Evolutionary conservation across 2,329 filamentous ascomycete genomes (phyloP), one percentile per base, ranked within the genome.

Genomic region (Aspergillus puulaauensis): DNA sequence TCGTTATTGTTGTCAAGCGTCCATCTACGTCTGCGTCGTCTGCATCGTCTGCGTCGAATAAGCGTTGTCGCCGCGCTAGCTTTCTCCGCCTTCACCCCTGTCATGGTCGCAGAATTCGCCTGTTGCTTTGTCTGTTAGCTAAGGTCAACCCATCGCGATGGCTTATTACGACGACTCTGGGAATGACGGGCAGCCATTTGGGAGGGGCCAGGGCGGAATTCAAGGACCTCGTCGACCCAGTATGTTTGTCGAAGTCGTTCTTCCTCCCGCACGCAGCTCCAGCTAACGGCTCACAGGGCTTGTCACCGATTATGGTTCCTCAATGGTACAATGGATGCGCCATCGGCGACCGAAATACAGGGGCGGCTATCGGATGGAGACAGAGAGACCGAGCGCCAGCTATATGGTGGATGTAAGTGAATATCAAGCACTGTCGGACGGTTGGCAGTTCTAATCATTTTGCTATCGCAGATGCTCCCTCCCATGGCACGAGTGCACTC

Each of bases 221-320:
- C 68, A 67, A 14, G 75, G 75, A 45, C 73, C 75, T 53, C 73
- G 75, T 58, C 69, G 75, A 61, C 75, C 75, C 40, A 71, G 75
- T 77, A 73, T 33, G 71, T 68, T 45, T 45, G 27, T 35, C 31
- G 8, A 40, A 17, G 23, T 19, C 11, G 19, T 33, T 43, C 39
- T 9, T n/a, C 37, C 31, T 23, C 45, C 40, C 39, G 33, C 21
- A 40, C 11, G 31, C 19, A 17, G 12, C 23, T 21, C 37, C 56
- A 37, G 63, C 71, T 58, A 71, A 56, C 45, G 21, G 39, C 49
- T 37, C 37, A 54, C 61, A 96, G 91, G 92, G 63, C 90, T 92
- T 45, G 91, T 96, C 14, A 97, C 93, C 45, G 93, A 97, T 75
- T 96, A 96, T 82, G 90, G 91, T 68, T 89, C 93, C 23, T 95